phyloP scores from a whole-genome alignment of 768 basidiomycete genomes.

The Rhizopogon vesiculosus region DNA sequence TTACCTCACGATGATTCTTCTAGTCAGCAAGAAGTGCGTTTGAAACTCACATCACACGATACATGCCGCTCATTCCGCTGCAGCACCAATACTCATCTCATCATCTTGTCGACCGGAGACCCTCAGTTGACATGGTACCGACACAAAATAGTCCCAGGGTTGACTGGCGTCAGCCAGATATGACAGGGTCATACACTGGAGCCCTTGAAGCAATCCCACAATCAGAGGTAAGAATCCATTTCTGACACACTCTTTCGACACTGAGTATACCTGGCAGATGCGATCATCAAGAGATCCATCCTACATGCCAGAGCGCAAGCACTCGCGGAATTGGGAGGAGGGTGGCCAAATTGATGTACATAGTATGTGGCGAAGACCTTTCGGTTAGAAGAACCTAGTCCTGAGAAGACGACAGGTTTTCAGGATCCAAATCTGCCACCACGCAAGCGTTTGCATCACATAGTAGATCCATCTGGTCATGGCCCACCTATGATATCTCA shows the following conservation, averaged over 20 bases:
- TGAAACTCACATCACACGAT: constrained; percentile 9
- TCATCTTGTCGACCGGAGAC: constrained; percentile 27
- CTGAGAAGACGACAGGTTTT: constrained; percentile 17
- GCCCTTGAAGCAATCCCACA: constrained; percentile 27
- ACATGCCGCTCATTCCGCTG: constrained; percentile 14
- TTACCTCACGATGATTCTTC: constrained; percentile 26
- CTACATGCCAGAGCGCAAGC: constrained; percentile 46
- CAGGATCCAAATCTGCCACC: constrained; percentile 50
- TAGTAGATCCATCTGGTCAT: constrained; percentile 52
- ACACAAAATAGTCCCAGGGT: constrained; percentile 29
- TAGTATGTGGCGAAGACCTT: constrained; percentile 14
- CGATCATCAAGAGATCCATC: constrained; percentile 33
- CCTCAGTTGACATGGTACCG: constrained; percentile 26
- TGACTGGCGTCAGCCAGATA: constrained; percentile 29
- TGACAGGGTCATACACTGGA: constrained; percentile 23
- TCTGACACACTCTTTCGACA: constrained; percentile 8
- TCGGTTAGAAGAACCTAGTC: constrained; percentile 5
- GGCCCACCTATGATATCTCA: constrained; percentile 50
- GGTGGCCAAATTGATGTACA: constrained; percentile 31
- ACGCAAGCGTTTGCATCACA: constrained; percentile 63
- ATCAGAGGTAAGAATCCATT: constrained; percentile 25
- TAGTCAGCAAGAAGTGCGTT: constrained; percentile 29
- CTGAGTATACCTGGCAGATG: constrained; percentile 30
- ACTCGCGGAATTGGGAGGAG: constrained; percentile 61
- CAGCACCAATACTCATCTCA: constrained; percentile 26